Conservation (phyloP, 192 early-diverging fungal species). For the Coemansia interrupta region DNA sequence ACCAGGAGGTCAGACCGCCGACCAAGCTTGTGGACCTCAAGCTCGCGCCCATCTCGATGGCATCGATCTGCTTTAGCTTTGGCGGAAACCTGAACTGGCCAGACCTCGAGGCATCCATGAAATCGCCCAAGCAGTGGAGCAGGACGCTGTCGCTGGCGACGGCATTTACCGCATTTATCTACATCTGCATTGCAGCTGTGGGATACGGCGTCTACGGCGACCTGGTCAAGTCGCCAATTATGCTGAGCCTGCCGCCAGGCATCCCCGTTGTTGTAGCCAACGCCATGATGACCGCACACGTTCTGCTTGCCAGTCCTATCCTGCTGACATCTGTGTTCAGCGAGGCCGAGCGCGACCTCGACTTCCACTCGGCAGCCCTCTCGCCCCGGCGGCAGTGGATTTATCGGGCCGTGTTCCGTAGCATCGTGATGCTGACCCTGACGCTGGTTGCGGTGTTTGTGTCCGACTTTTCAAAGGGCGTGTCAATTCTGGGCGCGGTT, state of each 20-base stretch:
- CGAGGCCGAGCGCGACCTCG: slow-evolving; percentile 66
- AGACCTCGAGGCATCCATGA: slow-evolving; percentile 78
- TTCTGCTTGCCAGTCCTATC: slow-evolving; percentile 78
- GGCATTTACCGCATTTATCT: slow-evolving; percentile 65
- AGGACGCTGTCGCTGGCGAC: slow-evolving; percentile 64
- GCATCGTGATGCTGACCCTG: slow-evolving; percentile 55
- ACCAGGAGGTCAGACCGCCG: slow-evolving; percentile 19
- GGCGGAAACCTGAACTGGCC: slow-evolving; percentile 84
- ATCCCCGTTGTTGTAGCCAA: slow-evolving; percentile 60
- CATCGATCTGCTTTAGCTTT: slow-evolving; percentile 78
- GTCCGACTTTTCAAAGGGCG: slow-evolving; percentile 75
- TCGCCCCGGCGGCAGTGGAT: slow-evolving; percentile 41
- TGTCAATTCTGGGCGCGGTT: slow-evolving; percentile 80
- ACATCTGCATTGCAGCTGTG: slow-evolving; percentile 65
- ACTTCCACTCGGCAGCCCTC: slow-evolving; percentile 50
- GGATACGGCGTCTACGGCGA: slow-evolving; percentile 78
- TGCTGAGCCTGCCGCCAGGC: slow-evolving; percentile 62
- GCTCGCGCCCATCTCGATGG: slow-evolving; percentile 69
- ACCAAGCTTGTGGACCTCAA: slow-evolving; percentile 31
- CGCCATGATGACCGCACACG: slow-evolving; percentile 74
- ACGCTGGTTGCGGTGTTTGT: slow-evolving; percentile 62
- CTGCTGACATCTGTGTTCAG: slow-evolving; percentile 70
- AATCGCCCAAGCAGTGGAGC: slow-evolving; percentile 65
- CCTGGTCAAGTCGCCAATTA: slow-evolving; percentile 62
- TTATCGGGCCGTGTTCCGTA: slow-evolving; percentile 56